Base-by-base conservation (phyloP, 2,329 filamentous ascomycete genomes). In the Lachnellula willkommii region DNA sequence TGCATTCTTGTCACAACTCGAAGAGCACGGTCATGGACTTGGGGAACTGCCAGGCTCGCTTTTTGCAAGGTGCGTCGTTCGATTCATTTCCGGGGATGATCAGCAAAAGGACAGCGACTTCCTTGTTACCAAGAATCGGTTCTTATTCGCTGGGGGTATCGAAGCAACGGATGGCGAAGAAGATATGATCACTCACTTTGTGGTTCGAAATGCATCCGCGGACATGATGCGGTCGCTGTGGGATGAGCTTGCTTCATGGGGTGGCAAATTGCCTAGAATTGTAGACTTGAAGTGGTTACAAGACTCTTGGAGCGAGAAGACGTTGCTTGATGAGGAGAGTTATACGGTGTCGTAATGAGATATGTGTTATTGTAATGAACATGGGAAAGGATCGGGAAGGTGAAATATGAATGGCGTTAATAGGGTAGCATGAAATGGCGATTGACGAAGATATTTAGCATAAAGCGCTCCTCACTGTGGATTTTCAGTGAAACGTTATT, bases 281-380 rank as follows among this genome's bases (percentile, higher is more conserved):
- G 87, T 96, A 2, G 80, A 74, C 0, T 70, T 78, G 9, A 75
- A 76, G 14, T 99, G 94, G 94, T 73, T 96, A 0, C 79, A 85
- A 50, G 84, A 88, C 52, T 89, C 89, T 65, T 96, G 92, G 90
- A 77, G 76, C 56, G 89, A 93, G 69, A 79, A 77, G 60, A 95
- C 90, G 1, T 67, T 88, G 58, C 70, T 96, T 47, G 90, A 95
- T 62, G 93, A 96, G 73, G 89, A 93, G 65, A 72, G 74, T 42
- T 84, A 79, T 65, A 68, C 65, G 11, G 46, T 66, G 12, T 28
- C n/a, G 17, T 14, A 15, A 47, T 26, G 45, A 47, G 26, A 45
- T 45, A 11, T n/a, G 15, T 9, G n/a, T 40, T 28, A 35, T 47
- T 14, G 5, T 47, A 28, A 47, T 47, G 20, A 45, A 32, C 9